Percentiles rank a stretch among this genome's conserved stretches.
phyloP scores from a whole-genome alignment of 139 green algal genomes.

The Asterochloris erici region DNA sequence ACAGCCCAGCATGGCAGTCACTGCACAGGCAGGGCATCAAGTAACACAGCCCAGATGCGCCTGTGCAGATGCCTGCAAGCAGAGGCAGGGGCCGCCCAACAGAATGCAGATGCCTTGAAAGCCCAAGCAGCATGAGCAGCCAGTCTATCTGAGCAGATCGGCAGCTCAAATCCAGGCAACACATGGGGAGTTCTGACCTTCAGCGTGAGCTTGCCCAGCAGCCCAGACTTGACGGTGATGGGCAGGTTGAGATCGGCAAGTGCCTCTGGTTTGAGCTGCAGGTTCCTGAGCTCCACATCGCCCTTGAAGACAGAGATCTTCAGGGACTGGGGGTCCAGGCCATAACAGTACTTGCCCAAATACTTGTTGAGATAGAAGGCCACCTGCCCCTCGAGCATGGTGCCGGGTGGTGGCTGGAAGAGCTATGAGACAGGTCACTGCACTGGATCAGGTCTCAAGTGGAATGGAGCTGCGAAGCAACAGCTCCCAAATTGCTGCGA shows the following conservation, averaged over 20 bases:
- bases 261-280: constrained; percentile 87
- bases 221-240: constrained; percentile 81
- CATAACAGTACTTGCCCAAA: constrained; percentile 79
- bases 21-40: too few species aligned
- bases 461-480: too few species aligned
- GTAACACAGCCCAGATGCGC: too few species aligned
- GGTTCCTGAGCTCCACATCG: constrained; percentile 89
- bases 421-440: too few species aligned
- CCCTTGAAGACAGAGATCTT: constrained; percentile 81
- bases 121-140: neutral
- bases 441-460: too few species aligned
- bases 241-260: constrained; percentile 86
- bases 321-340: constrained; percentile 74
- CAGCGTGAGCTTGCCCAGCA: constrained; percentile 85
- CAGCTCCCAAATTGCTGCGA: too few species aligned
- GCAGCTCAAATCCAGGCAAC: neutral
- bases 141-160: neutral
- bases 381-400: constrained; percentile 81
- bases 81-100: too few species aligned
- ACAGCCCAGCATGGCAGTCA: too few species aligned
- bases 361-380: constrained; percentile 81
- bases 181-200: constrained; percentile 54
- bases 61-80: too few species aligned
- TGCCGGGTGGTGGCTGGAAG: neutral
- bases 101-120: too few species aligned